Evolutionary conservation across 2,329 filamentous ascomycete species (phyloP), one percentile per base, ranked within the genome.

Genomic region (Endoconidiophora laricicola): DNA sequence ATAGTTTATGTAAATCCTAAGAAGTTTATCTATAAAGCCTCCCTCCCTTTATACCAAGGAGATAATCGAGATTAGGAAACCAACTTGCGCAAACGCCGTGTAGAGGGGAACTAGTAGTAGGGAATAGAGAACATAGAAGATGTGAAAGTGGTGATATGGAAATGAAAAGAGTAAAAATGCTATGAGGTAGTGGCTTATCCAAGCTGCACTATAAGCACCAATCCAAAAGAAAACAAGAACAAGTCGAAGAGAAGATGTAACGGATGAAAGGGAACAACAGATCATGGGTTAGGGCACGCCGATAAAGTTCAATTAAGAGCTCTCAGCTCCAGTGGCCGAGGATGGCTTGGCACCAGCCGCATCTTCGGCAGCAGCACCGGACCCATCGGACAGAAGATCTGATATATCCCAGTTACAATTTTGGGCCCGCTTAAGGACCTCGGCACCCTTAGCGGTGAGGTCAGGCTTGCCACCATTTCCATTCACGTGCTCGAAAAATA

Each of bases 401-500:
- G 68, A 63, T 40, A 74, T 61, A 49, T 62, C 65, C 73, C 73
- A 77, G 20, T 75, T 69, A 36, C 63, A 67, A 58, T 68, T 68
- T 57, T 77, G 73, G 7, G 73, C 71, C 39, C 69, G 65, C 54
- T 71, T 67, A 2, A 76, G 65, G 5, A 75, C 66, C 57, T 66
- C 60, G 3, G 61, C 65, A 18, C 73, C 73, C 62, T 72, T 74
- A 2, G 72, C 70, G 3, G 71, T 74, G 54, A 77, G 65, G 39
- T 73, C 69, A 1, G 73, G 73, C 60, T 71, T 71, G 50, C 73
- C 73, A 45, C 68, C 69, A 53, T 74, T 76, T 57, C 72, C 73
- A 7, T 68, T 70, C 49, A 67, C 65, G 59, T 76, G 71, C 57
- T 69, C 79, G 65, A 98, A 98, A 67, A 94, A 98, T 41, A 86